Evolutionary conservation across 2,329 filamentous ascomycete genomes (phyloP), one percentile per base, ranked within the genome.

Genomic region (Fusarium clavum): DNA sequence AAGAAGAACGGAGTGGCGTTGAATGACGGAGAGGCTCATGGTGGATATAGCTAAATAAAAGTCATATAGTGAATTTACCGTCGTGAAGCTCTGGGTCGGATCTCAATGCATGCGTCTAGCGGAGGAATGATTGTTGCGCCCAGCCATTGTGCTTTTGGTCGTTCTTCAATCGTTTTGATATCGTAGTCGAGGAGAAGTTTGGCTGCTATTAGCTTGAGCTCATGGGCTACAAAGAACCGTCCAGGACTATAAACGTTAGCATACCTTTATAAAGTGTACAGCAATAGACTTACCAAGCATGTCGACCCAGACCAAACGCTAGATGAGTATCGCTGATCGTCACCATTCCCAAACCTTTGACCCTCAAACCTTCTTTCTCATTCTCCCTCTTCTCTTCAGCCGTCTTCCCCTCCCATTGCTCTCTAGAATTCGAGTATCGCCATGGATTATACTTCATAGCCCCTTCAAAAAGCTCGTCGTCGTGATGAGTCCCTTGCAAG

Each of bases 221-320:
- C 85, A 60, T 86, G 82, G 0, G 85, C 82, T 0, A 86, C 86
- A 61, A 88, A 88, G 78, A 88, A 88, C 0, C 86, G 81, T 0
- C 87, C 87, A 0, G 85, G 84, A 48, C 86, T 79, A 6, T 7
- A 49, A 3, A 18, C 4, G 9, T 59, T 18, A 51, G 24, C 34
- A 25, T 22, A 5, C 27, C 6, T 25, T 25, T 5, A 34, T 13
- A n/a, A 6, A 11, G 6, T 2, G 12, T 3, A 4, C 1, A 8
- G 66, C 6, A 75, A 3, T 8, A 49, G 32, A 66, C 76, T 72
- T 43, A 78, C 77, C 77, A 86, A 4, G 83, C 85, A 73, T 89
- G 86, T 65, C 84, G 79, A 10, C 88, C 88, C 64, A 88, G 85
- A 0, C 88, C 87, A 75, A 90, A 90, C 0, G 84, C 79, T 22